These are phyloP conservation scores for Botrytis fragariae DNA, from an alignment of 2,329 filamentous ascomycete species.

Conservation along the genomic window DNA sequence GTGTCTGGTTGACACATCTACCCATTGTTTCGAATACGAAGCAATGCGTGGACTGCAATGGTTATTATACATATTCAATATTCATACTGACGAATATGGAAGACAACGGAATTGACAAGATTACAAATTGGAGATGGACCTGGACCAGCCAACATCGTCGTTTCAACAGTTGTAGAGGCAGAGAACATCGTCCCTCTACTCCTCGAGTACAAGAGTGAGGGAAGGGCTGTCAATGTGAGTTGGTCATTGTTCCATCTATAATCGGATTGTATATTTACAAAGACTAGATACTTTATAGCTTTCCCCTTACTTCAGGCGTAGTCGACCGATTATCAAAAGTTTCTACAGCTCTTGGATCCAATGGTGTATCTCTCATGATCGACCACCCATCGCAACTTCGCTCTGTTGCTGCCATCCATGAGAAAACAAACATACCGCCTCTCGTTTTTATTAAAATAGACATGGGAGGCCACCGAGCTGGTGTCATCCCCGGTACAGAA, in stretches of 20 bases:
- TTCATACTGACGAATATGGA: slow-evolving; percentile 22
- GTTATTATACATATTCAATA: slow-evolving; percentile 15
- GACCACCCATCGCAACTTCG: slow-evolving; percentile 64
- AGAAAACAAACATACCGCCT: slow-evolving; percentile 47
- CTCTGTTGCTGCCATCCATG: slow-evolving; percentile 45
- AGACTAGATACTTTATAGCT: slow-evolving; percentile 52
- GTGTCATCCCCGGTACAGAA: slow-evolving; percentile 53
- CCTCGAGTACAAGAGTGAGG: slow-evolving; percentile 52
- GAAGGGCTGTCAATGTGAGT: slow-evolving; percentile 58
- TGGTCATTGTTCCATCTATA: not conserved
- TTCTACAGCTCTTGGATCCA: slow-evolving; percentile 53
- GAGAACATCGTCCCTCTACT: slow-evolving; percentile 64
- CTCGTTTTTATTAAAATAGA: slow-evolving; percentile 72
- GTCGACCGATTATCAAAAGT: slow-evolving; percentile 59
- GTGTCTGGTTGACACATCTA: not conserved
- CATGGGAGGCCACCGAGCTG: slow-evolving; percentile 69
- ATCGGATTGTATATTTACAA: slow-evolving; percentile 12
- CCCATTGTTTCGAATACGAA: not conserved
- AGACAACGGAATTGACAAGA: slow-evolving; percentile 65
- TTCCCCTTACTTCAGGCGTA: slow-evolving; percentile 63
- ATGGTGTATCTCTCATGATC: slow-evolving; percentile 62
- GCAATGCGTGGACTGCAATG: not conserved
- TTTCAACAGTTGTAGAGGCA: slow-evolving; percentile 72
- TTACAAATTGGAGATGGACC: slow-evolving; percentile 63
- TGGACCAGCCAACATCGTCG: slow-evolving; percentile 57